Base-by-base conservation (phyloP, 106 monocot genomes). In the Allium sativum region DNA sequence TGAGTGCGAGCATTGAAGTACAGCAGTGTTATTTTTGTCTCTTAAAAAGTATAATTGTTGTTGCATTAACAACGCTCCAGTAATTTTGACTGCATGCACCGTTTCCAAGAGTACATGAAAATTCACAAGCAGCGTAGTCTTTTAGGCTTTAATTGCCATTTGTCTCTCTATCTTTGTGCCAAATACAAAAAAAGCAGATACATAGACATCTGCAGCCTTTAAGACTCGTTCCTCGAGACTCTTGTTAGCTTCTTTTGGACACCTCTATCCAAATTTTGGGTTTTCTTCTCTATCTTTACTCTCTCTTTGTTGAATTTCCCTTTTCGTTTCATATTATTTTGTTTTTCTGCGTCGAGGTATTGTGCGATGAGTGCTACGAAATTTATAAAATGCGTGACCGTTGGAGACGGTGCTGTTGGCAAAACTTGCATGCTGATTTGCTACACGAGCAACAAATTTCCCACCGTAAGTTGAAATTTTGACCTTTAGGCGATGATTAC, bases 381-480 rank as follows among this genome's bases (percentile, higher is more conserved):
- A 79, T 90, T 85, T 65, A 90, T 90, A 53, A 90, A 90, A 77
- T 90, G 90, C 72, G 90, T 90, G 41, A 85, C 85, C 7, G 79
- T 85, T 13, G 90, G 90, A 46, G 90, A 90, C 70, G 90, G 90
- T 19, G 90, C 90, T 14, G 90, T 90, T 31, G 85, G 90, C 20
- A 90, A 90, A 66, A 90, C 90, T 42, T 90, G 90, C 79, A 85
- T 90, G 85, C 82, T 90, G 67, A 90, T 90, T 67, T 90, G 90
- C 85, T 90, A 90, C 76, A 90, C 90, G 48, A 82, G 90, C 77
- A 90, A 90, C 90, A 90, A 90, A 74, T 90, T 90, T 69, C 90
- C 90, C 10, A 87, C 87, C 73, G 87, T 82, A 81, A 57, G 67
- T 44, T 11, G 14, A 46, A 62, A 10, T 7, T 12, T 58, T 15